Evolutionary conservation across 306 rosid genomes (phyloP).

Genomic region (Cercis canadensis): DNA sequence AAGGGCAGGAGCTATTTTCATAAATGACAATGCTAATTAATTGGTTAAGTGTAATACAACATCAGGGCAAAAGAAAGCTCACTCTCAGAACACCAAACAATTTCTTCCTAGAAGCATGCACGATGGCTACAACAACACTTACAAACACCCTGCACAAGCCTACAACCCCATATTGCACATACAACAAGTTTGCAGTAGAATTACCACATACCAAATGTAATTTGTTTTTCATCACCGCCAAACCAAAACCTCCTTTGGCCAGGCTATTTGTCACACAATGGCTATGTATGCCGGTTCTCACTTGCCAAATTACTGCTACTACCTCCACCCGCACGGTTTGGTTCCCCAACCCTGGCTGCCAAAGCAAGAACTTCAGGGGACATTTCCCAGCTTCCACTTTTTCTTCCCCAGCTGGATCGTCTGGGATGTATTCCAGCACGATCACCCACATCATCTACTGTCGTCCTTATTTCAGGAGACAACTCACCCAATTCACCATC

Average conservation of each 20-base stretch:
- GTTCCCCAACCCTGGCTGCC: conserved; percentile 86
- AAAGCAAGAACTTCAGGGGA: conserved; percentile 96
- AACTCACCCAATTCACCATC: conserved; percentile 77
- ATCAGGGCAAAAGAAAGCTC: conserved; percentile 53
- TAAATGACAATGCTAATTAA: conserved; percentile 51
- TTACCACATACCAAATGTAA: conserved; percentile 41
- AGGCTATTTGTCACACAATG: conserved; percentile 14
- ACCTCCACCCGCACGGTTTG: conserved; percentile 66
- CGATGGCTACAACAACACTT: conserved; percentile 53
- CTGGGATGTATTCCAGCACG: conserved; percentile 83
- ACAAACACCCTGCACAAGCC: conserved; percentile 55
- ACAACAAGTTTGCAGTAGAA: conserved; percentile 48
- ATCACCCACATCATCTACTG: conserved; percentile 69
- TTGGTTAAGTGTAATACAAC: conserved; percentile 49
- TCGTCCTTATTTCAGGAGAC: conserved; percentile 77
- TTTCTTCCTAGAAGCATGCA: conserved; percentile 49
- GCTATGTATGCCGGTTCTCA: conserved; percentile 44
- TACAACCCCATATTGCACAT: conserved; percentile 51
- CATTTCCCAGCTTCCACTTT: conserved; percentile 99
- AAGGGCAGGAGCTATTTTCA: conserved; percentile 41
- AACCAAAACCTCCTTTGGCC: conserved; percentile 39
- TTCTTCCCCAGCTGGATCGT: conserved; percentile 98
- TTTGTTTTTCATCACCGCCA: conserved; percentile 26
- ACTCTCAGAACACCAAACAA: conserved; percentile 70
- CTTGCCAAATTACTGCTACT: conserved; percentile 59